Conservation (phyloP, 257 asterid species). For the Lavandula angustifolia region DNA sequence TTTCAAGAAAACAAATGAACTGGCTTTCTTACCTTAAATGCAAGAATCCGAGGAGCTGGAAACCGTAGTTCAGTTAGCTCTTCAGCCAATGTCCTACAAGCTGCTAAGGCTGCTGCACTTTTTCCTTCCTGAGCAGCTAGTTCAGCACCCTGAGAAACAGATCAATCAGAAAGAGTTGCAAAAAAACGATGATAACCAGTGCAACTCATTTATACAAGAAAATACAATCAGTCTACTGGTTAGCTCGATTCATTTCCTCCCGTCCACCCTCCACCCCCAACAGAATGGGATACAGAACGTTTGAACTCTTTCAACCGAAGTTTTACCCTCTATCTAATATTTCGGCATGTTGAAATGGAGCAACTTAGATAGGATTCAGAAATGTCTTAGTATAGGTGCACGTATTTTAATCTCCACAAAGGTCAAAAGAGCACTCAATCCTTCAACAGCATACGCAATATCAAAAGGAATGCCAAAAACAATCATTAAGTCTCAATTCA, state of each 20-base stretch:
- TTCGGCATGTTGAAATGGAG: too few relatives aligned
- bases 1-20: not conserved
- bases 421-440: slow-evolving; percentile 6
- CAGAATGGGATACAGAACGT: too few relatives aligned
- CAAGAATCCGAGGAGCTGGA: slow-evolving; percentile 98
- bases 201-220: slow-evolving; percentile 18
- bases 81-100: slow-evolving; percentile 97
- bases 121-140: slow-evolving; percentile 87
- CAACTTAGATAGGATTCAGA: slow-evolving; percentile 21
- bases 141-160: slow-evolving; percentile 77
- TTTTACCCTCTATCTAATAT: too few relatives aligned
- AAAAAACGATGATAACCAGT: not conserved
- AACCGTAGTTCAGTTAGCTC: slow-evolving; percentile 92
- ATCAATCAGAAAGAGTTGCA: slow-evolving; percentile 13
- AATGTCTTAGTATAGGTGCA: slow-evolving; percentile 6
- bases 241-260: too few relatives aligned
- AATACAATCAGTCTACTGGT: too few relatives aligned
- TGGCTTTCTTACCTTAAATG: slow-evolving; percentile 67
- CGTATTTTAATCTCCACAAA: slow-evolving; percentile 10
- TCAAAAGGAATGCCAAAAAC: slow-evolving; percentile 6
- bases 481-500: not conserved
- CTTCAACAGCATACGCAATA: not conserved
- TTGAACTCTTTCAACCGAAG: too few relatives aligned
- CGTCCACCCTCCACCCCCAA: too few relatives aligned
- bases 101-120: slow-evolving; percentile 95